A percentile compares a stretch with the other conserved stretches of the same genome.
Evolutionary conservation across 768 basidiomycete genomes (phyloP).

Genomic region (Rhodosporidiobolus odoratus): DNA sequence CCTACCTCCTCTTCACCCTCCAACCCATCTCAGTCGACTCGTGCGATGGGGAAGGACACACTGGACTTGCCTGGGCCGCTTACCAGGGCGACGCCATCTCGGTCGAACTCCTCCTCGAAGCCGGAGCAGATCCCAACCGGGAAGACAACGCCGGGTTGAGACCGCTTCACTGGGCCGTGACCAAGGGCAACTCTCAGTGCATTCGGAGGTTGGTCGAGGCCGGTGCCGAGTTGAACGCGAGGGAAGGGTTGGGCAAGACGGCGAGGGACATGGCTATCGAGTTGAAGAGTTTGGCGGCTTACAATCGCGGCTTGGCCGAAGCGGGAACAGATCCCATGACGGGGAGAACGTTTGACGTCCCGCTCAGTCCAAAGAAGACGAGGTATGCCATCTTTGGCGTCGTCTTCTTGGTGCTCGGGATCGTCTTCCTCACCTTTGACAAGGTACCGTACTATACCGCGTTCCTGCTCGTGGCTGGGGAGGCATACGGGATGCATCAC

Average conservation of each 20-base stretch:
- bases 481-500: constrained; percentile 91
- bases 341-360: constrained; percentile 61
- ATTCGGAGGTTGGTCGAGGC: constrained; percentile 79
- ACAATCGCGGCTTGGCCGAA: constrained; percentile 81
- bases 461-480: constrained; percentile 70
- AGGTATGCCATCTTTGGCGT: constrained; percentile 54
- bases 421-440: constrained; percentile 76
- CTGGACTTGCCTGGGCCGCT: constrained; percentile 95
- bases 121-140: constrained; percentile 72
- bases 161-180: constrained; percentile 95
- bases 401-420: constrained; percentile 70
- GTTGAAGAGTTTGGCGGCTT: constrained; percentile 82
- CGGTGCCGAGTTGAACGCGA: constrained; percentile 72
- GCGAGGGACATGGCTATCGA: constrained; percentile 91
- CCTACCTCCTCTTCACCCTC: constrained; percentile 79
- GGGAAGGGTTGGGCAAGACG: constrained; percentile 78
- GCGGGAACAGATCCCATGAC: constrained; percentile 69
- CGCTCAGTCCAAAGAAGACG: constrained; percentile 61
- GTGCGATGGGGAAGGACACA: constrained; percentile 85
- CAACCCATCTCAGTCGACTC: constrained; percentile 83
- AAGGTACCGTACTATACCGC: constrained; percentile 87
- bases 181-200: constrained; percentile 81
- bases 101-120: constrained; percentile 79
- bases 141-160: constrained; percentile 77
- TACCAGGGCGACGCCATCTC: constrained; percentile 97